Evolutionary conservation across 2,329 filamentous ascomycete species (phyloP), one percentile per base, ranked within the genome.

Genomic region (Apiospora rasikravindrae): DNA sequence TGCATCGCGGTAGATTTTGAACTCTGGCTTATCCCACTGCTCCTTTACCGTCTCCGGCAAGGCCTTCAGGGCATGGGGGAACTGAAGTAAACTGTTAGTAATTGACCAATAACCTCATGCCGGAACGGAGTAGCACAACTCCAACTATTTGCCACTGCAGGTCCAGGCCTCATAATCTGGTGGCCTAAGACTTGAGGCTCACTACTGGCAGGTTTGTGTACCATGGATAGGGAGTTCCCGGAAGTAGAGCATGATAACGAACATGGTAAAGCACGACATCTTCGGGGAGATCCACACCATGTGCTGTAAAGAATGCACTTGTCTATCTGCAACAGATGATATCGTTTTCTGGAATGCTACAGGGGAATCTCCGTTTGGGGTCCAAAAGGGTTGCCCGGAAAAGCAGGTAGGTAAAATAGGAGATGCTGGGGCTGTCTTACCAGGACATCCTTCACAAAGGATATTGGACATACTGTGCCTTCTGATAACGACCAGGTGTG

Each of bases 391-490:
- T 13, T 33, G 19, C 19, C 33, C 16, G 37, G 29, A 40, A 40
- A 71, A 74, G 69, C 67, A 76, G 72, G 71, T 74, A 73, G 75
- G 22, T 37, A 49, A 2, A 64, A 24, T 33, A 64, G 33, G 57
- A 40, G 33, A 64, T 40, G 37, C 33, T 64, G n/a, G 57, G 73
- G 73, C 73, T 74, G 73, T 84, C 92, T 89, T 90, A 95, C 93
- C 84, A 95, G 85, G 75, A 93, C 90, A 81, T 95, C 92, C 84
- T 94, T 94, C 83, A 95, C 93, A 83, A 95, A 95, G 77, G 92
- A 94, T 81, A 95, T 94, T 77, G 92, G 92, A 82, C 93, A 95
- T 75, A 95, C 91, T 69, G 93, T 95, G 74, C 93, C 93, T 87
- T 95, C 93, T 95, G 76, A 71, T 73, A 70, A 75, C 74, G 77